Base-by-base conservation (phyloP, 371 early-diverging fungal species). In the Parasitella parasitica region DNA sequence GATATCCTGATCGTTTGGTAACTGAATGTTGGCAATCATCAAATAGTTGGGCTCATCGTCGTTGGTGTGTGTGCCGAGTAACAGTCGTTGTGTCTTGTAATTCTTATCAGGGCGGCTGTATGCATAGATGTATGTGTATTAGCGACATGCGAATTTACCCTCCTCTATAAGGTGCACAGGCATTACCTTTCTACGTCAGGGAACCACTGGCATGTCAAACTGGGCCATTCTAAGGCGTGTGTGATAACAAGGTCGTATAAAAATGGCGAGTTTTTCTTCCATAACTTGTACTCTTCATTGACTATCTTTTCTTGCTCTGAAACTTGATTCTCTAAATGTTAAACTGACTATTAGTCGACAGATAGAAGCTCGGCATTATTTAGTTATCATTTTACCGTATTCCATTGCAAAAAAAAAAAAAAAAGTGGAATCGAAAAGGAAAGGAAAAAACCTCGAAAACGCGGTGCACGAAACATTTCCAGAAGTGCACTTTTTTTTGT, bases 231-330 rank as follows among this genome's bases (percentile, higher is more conserved):
- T 15, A 99, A 80, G 4, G 96, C 95, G 67, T 98, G 97, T 16
- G 98, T 95, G n/a, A 98, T 86, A 34, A 99, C 88, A 54, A 96
- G 83, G 80, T 99, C 99, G 73, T 99, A 99, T 13, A 99, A 86
- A 69, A 96, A 97, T 27, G 98, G 99, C 6, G 96, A 91, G 78
- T 99, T 99, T 85, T 98, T 98, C 75, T 98, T 97, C 99, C 99
- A 99, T 61, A 93, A 82, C 71, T 94, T 92, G 83, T 97, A 97
- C 68, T 99, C 99, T 73, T 96, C 95, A 62, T 93, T 91, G 63
- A 97, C 92, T 32, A 86, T 72, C 71, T 91, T 91, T 71, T 96
- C 93, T 68, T 91, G 55, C 20, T 59, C 51, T 20, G 36, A 32
- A 8, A 18, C 43, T 32, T 36, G 22, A 24, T 24, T 24, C 11